Percentiles rank a stretch among this genome's conserved stretches.
Conservation (phyloP, 2,329 filamentous ascomycete species). For the Xylaria sp. region DNA sequence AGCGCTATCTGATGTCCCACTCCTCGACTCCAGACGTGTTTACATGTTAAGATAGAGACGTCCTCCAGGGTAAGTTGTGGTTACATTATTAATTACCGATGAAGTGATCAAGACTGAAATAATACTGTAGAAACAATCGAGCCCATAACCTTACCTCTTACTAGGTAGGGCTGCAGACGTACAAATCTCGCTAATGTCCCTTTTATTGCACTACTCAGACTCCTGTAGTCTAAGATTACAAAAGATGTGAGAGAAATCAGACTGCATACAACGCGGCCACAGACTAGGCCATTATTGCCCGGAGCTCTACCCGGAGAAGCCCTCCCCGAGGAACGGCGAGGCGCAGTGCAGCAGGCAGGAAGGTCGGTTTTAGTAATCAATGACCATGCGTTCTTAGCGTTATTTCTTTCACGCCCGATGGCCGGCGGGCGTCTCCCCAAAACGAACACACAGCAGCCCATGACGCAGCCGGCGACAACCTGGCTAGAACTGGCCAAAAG, state of each 20-base stretch:
- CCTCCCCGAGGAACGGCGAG: slow-evolving; percentile 22
- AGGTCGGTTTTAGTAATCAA: neutral
- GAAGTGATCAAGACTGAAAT: no score
- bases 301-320: slow-evolving; percentile 11
- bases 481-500: slow-evolving; percentile 3
- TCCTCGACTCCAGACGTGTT: neutral
- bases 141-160: no score
- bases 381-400: slow-evolving; percentile 2
- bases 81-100: no score
- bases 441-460: neutral
- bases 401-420: neutral
- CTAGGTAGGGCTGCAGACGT: no score
- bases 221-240: no score
- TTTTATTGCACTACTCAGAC: no score
- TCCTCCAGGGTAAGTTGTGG: no score
- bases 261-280: slow-evolving; percentile 2
- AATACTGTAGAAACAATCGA: no score
- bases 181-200: no score
- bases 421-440: neutral
- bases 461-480: neutral
- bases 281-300: neutral
- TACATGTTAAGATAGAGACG: neutral
- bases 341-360: slow-evolving; percentile 29
- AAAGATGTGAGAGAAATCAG: neutral
- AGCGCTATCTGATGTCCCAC: neutral